Evolutionary conservation across 2,329 filamentous ascomycete genomes (phyloP).

Genomic region (Madurella fahalii): DNA sequence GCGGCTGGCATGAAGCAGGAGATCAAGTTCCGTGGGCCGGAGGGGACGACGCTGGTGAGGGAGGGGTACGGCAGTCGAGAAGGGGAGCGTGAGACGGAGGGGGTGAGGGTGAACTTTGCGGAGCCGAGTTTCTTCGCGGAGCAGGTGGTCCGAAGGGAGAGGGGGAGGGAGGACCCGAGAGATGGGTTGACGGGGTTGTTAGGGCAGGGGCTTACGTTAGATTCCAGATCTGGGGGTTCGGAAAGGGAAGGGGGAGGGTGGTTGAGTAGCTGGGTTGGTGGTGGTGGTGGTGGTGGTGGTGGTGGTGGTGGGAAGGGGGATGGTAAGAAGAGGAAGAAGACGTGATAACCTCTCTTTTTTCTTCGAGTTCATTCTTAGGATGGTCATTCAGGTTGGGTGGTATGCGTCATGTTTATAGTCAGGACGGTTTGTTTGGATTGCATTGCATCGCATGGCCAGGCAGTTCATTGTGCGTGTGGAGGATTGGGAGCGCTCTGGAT

Average conservation of each 20-base stretch:
- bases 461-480: too few relatives aligned
- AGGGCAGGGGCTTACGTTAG: constrained; percentile 41
- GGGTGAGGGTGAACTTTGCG: constrained; percentile 44
- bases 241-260: constrained; percentile 10
- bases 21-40: constrained; percentile 47
- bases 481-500: background rate
- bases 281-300: background rate
- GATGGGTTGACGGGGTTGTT: constrained; percentile 44
- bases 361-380: background rate
- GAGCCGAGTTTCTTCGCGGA: constrained; percentile 59
- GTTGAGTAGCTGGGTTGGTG: constrained; percentile 13
- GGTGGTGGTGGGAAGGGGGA: background rate
- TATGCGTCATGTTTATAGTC: background rate
- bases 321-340: background rate
- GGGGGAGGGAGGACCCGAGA: constrained; percentile 36
- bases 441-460: background rate
- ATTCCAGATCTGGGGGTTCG: constrained; percentile 17
- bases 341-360: background rate
- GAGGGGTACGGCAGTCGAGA: constrained; percentile 16
- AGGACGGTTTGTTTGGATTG: background rate
- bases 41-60: constrained; percentile 11
- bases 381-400: background rate
- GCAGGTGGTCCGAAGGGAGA: constrained; percentile 9
- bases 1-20: constrained; percentile 23
- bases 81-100: constrained; percentile 6